Evolutionary conservation across 345 rosid genomes (phyloP).

Genomic region (Lepidium africanum): DNA sequence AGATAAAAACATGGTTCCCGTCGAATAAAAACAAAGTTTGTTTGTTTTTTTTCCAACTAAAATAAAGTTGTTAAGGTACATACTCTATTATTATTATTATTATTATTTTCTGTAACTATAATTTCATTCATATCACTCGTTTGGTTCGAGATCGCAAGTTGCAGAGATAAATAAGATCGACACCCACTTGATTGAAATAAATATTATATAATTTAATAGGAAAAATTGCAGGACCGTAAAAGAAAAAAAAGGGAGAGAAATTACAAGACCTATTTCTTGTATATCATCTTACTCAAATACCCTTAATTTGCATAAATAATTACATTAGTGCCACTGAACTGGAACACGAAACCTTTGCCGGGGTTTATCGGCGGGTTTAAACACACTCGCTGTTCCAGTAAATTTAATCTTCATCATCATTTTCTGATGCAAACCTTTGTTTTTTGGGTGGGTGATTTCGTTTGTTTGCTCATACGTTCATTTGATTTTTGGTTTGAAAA

Average conservation of each 20-base stretch:
- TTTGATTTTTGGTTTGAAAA: not conserved
- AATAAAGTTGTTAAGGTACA: no score
- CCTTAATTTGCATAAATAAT: not conserved
- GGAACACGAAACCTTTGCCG: not conserved
- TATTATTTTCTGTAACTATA: no score
- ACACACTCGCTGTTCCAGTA: not conserved
- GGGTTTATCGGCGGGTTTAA: constrained; percentile 16
- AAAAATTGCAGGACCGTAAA: not conserved
- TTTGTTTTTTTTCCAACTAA: no score
- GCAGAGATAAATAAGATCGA: not conserved
- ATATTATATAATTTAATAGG: no score
- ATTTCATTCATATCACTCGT: not conserved
- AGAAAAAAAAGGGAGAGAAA: not conserved
- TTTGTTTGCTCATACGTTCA: not conserved
- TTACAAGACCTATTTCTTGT: not conserved
- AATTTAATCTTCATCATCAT: not conserved
- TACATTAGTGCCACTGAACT: not conserved
- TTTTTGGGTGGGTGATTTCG: not conserved
- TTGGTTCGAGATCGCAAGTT: constrained; percentile 7
- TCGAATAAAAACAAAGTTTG: not conserved
- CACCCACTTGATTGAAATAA: not conserved
- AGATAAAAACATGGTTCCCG: not conserved
- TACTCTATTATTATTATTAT: no score
- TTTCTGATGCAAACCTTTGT: not conserved
- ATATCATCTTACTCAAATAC: not conserved